Evolutionary conservation across 192 early-diverging fungal genomes (phyloP).

Genomic region (Spizellomyces sp.): DNA sequence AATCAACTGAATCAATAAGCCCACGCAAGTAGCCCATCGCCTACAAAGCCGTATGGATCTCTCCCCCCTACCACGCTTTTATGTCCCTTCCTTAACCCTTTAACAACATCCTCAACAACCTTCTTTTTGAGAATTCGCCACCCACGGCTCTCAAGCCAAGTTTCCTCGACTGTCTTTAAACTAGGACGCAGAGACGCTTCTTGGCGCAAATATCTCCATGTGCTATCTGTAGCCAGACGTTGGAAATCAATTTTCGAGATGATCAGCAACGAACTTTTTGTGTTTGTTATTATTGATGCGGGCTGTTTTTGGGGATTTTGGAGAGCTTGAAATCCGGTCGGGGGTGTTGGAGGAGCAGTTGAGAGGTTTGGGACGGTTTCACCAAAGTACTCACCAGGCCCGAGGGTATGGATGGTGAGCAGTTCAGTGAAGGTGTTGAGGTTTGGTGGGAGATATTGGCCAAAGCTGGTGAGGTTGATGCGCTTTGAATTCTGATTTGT

Average conservation of each 20-base stretch:
- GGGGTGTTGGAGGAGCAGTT: not conserved
- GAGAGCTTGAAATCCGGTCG: not conserved
- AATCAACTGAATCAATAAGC: no score
- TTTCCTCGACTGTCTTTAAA: constrained; percentile 10
- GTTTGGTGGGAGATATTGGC: constrained; percentile 3
- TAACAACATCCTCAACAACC: constrained; percentile 19
- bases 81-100: constrained; percentile 9
- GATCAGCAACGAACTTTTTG: constrained; percentile 23
- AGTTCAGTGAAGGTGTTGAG: constrained; percentile 33
- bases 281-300: constrained; percentile 27
- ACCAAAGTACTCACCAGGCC: constrained; percentile 39
- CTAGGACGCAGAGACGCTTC: constrained; percentile 15
- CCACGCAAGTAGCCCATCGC: no score
- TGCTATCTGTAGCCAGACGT: constrained; percentile 34
- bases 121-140: constrained; percentile 35
- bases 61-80: not conserved
- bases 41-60: constrained; percentile 10
- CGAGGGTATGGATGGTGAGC: constrained; percentile 28
- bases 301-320: constrained; percentile 9
- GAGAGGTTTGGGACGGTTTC: constrained; percentile 17
- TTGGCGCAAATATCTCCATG: constrained; percentile 24
- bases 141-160: constrained; percentile 25
- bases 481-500: not conserved
- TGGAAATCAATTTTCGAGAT: constrained; percentile 44
- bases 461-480: not conserved